These are phyloP conservation scores for Penicillium sp. DNA, from an alignment of 2,329 filamentous ascomycete species.

Conservation along the genomic window DNA sequence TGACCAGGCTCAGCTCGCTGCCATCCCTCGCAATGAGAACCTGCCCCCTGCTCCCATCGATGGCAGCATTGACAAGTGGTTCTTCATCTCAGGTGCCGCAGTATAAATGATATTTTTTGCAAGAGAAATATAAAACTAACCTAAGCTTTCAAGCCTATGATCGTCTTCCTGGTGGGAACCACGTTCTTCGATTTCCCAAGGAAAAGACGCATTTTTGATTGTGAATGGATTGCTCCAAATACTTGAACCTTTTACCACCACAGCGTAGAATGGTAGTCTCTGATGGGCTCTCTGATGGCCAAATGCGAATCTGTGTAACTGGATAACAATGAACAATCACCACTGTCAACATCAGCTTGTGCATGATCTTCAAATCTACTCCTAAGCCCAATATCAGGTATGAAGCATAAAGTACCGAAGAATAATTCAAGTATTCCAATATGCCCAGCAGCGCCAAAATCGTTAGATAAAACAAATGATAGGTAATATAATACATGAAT, in stretches of 20 bases:
- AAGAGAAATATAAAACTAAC: conserved; percentile 12
- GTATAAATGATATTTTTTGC: conserved; percentile 46
- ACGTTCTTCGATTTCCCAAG: not conserved
- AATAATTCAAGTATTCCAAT: not conserved
- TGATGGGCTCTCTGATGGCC: too few species aligned
- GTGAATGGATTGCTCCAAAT: not conserved
- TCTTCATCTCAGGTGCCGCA: conserved; percentile 98
- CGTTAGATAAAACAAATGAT: conserved; percentile 5
- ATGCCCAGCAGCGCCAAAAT: conserved; percentile 6
- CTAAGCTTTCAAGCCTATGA: conserved; percentile 16
- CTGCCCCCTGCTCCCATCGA: conserved; percentile 81
- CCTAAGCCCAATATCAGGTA: not conserved
- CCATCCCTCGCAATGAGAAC: conserved; percentile 71
- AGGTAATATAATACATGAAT: conserved; percentile 14
- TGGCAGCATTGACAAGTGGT: conserved; percentile 98
- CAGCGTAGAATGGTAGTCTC: not conserved
- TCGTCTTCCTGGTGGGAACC: not conserved
- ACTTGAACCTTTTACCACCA: not conserved
- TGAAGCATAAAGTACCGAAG: not conserved
- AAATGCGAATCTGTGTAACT: not conserved
- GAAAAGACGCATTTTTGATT: not conserved
- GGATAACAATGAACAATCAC: not conserved
- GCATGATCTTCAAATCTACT: not conserved
- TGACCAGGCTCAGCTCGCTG: conserved; percentile 59
- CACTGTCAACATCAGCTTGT: not conserved